Evolutionary conservation across 257 asterid species (phyloP), one percentile per base, ranked within the genome.

Genomic region (Plectranthus barbatus): DNA sequence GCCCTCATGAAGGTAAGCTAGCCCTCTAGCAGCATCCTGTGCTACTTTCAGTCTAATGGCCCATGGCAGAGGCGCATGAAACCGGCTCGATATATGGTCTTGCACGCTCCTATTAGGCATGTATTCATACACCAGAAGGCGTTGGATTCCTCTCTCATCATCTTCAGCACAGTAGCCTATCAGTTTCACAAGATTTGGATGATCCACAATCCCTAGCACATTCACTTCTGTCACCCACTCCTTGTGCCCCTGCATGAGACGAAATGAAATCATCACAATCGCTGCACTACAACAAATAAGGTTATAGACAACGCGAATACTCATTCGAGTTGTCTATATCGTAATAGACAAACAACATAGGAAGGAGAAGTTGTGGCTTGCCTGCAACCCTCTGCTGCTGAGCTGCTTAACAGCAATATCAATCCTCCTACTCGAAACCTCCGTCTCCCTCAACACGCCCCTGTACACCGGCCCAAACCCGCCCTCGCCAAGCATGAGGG

Each of bases 191-290:
- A 90, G 96, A 76, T 87, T 87, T 15, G 75, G 85, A 69, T 90
- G 96, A 31, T 90, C 93, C 24, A 82, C 97, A 2, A 90, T 70
- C 23, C 97, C 97, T 11, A 90, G 89, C 17, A 90, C 88, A 17
- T 85, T 87, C 33, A 90, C 97, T 74, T 90, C 96, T 8, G 96
- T 90, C 78, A 87, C 91, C 96, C 97, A 90, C 74, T 90, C 97
- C 76, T 90, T 90, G 75, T 87, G 97, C 51, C 97, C 97, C 97
- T 90, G 42, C n/a, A 14, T 26, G 24, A 11, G 6, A 14, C n/a
- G n/a, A n/a, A n/a, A n/a, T n/a, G n/a, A 48, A 31, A 45, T 31
- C 17, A 48, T 17, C 62, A 21, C 13, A 4, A 56, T n/a, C n/a
- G n/a, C n/a, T n/a, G n/a, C n/a, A n/a, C n/a, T n/a, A n/a, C n/a